These are phyloP conservation scores for Pseudevernia furfuracea DNA, from an alignment of 495 filamentous ascomycete species.

Conservation along the genomic window DNA sequence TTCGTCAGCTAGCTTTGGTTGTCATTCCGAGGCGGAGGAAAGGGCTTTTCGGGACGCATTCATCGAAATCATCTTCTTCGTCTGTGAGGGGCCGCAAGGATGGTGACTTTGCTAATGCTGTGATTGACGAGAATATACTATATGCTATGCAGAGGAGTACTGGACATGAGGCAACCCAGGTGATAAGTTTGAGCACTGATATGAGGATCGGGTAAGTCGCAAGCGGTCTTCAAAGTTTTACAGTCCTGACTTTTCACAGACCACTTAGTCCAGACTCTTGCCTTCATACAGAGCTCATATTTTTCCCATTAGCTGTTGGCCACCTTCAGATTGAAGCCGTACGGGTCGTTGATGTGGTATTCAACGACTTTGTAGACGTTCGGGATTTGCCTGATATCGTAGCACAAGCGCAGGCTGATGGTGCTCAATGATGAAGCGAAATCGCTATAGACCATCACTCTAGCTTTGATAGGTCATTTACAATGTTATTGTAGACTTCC, in stretches of 20 bases:
- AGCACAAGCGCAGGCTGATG: constrained; percentile 27
- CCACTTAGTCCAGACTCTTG: constrained; percentile 70
- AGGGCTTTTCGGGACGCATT: constrained; percentile 54
- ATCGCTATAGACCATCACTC: background rate
- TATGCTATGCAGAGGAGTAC: constrained; percentile 74
- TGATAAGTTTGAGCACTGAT: constrained; percentile 78
- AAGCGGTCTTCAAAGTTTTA: background rate
- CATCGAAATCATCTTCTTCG: constrained; percentile 41
- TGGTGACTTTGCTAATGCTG: constrained; percentile 60
- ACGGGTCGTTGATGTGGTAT: constrained; percentile 71
- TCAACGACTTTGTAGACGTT: constrained; percentile 75
- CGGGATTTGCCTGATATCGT: constrained; percentile 70
- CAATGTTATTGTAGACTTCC: background rate
- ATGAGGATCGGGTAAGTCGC: constrained; percentile 64
- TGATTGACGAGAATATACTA: constrained; percentile 77
- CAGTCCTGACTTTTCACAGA: constrained; percentile 33
- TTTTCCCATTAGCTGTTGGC: constrained; percentile 68
- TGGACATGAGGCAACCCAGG: constrained; percentile 60
- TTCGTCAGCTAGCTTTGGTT: constrained; percentile 73
- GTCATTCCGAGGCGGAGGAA: constrained; percentile 70
- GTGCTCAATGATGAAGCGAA: background rate
- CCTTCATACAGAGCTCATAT: constrained; percentile 68
- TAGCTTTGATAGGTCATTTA: background rate
- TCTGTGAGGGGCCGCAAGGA: constrained; percentile 38
- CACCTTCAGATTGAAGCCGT: constrained; percentile 72